Evolutionary conservation across 768 basidiomycete genomes (phyloP).

Genomic region (Gloeophyllum trabeum): DNA sequence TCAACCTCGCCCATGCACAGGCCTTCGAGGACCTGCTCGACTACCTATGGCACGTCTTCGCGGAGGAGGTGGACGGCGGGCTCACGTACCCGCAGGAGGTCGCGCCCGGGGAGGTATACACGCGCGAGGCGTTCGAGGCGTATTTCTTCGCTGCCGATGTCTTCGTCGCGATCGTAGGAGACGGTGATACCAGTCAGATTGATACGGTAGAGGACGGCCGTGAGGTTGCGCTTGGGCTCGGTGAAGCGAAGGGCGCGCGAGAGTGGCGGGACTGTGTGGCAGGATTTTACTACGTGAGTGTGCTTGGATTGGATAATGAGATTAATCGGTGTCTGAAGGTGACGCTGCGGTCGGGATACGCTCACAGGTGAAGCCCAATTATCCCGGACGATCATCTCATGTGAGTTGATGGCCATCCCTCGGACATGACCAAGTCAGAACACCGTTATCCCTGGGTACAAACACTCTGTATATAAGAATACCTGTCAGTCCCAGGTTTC

Average conservation of each 20-base stretch:
- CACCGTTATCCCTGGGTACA: too few species aligned
- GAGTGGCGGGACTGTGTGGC: conserved; percentile 62
- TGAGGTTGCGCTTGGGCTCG: conserved; percentile 21
- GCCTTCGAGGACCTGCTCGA: conserved; percentile 39
- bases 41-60: conserved; percentile 52
- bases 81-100: conserved; percentile 81
- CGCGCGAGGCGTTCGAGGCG: conserved; percentile 44
- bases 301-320: conserved; percentile 3
- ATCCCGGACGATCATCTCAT: conserved; percentile 84
- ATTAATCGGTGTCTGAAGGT: background rate
- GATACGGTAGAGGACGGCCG: conserved; percentile 10
- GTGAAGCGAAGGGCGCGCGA: conserved; percentile 34
- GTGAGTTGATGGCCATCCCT: conserved; percentile 44
- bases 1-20: conserved; percentile 19
- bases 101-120: conserved; percentile 26
- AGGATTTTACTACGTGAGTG: conserved; percentile 69
- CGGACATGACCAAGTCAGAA: too few species aligned
- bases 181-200: conserved; percentile 11
- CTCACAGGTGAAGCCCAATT: conserved; percentile 69
- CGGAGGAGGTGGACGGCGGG: conserved; percentile 66
- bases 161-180: conserved; percentile 46
- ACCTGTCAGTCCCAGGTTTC: background rate
- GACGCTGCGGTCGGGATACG: conserved; percentile 1
- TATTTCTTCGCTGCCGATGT: conserved; percentile 78
- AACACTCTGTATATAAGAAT: background rate